Base-by-base conservation (phyloP, 352 stramenopile species). In the Pythium aquatile region DNA sequence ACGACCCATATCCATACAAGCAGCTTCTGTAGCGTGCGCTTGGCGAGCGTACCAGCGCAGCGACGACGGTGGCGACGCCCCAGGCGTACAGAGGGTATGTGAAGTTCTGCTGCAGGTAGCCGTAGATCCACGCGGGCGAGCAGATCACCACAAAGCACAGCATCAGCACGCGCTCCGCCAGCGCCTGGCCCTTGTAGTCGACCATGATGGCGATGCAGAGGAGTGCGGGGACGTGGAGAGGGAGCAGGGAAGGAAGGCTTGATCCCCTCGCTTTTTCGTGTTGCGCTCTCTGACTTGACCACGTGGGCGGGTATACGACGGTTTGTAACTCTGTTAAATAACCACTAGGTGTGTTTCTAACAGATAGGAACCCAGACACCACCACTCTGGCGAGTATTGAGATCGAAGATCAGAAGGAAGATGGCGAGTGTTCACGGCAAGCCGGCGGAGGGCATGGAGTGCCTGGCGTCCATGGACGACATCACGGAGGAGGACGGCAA, bases 401-500 rank as follows among this genome's bases (percentile, higher is more conserved):
- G 37, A 16, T 42, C 24, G 26, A 57, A 51, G 40, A 68, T 16
- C 24, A n/a, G 26, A 30, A 35, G 35, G 33, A 61, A 58, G 8
- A 63, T 39, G 20, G 75, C 56, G 62, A 65, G 24, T 9, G 35
- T 61, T 10, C 93, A 98, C 61, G 86, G 91, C 37, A 88, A 83
- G 63, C 93, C 93, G 10, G 61, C 68, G 4, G 85, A 91, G 20
- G 90, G 88, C 39, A 88, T 98, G 76, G 88, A 94, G 69, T 98
- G 94, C 73, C 77, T 98, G 40, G 90, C 86, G 52, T 97, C 91
- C 13, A 98, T 98, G 91, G 94, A 98, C 65, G 93, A 98, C 75
- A 98, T 98, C 71, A 98, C 92, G 13, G 76, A 91, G 58, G 90
- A 94, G 42, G 80, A 89, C 2, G 75, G 79, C 14, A 94, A 93